Conservation (phyloP, 352 stramenopile genomes). For the Aphanomyces stellatus region DNA sequence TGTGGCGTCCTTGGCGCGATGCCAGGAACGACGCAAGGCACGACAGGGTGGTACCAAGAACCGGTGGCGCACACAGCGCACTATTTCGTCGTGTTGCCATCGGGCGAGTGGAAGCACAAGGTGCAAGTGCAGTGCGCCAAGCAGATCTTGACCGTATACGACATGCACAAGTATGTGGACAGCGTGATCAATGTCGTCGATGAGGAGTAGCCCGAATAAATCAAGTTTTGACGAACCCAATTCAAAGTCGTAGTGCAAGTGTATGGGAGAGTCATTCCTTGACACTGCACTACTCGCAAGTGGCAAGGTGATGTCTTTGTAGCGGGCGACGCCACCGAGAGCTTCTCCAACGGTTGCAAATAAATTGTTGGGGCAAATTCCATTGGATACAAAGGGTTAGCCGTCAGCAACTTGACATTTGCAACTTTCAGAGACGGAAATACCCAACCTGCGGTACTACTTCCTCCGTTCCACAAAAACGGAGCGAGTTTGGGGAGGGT, state of each 20-base stretch:
- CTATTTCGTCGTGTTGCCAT: constrained; percentile 51
- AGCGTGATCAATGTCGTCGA: constrained; percentile 12
- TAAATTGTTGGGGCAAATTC: too few relatives aligned
- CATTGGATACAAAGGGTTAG: too few relatives aligned
- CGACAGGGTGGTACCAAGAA: constrained; percentile 68
- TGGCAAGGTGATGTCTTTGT: too few relatives aligned
- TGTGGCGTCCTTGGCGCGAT: constrained; percentile 63
- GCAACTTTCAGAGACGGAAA: too few relatives aligned
- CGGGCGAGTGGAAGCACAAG: constrained; percentile 60
- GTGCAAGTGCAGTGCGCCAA: constrained; percentile 40
- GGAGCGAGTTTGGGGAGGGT: background rate
- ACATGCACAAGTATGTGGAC: constrained; percentile 51
- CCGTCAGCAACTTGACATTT: background rate
- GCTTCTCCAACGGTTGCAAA: too few relatives aligned
- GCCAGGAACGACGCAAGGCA: constrained; percentile 52
- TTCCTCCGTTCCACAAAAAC: background rate
- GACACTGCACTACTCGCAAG: too few relatives aligned
- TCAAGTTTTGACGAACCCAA: too few relatives aligned
- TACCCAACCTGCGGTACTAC: too few relatives aligned
- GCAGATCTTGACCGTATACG: constrained; percentile 52
- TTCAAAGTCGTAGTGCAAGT: too few relatives aligned
- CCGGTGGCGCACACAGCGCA: constrained; percentile 62
- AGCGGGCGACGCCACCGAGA: too few relatives aligned
- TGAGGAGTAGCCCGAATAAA: background rate
- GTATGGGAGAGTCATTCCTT: too few relatives aligned